Conservation (phyloP, 768 basidiomycete species). For the Artomyces pyxidatus region DNA sequence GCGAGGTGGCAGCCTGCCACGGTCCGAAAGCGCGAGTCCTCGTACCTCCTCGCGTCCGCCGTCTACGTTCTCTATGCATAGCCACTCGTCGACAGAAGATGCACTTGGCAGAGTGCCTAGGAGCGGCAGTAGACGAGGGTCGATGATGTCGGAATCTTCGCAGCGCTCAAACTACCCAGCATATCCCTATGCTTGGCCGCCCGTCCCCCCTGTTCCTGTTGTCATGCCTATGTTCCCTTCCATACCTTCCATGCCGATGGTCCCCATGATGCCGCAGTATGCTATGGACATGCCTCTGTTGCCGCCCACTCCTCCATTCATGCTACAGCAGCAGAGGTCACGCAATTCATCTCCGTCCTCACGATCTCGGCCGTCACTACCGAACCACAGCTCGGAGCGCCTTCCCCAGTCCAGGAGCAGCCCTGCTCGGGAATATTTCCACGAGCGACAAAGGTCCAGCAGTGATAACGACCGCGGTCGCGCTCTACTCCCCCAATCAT, state of each 20-base stretch:
- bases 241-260: conserved; percentile 2
- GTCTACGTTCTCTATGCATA: conserved; percentile 5
- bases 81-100: conserved; percentile 12
- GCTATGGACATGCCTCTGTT: conserved; percentile 17
- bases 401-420: not conserved
- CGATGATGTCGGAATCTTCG: conserved; percentile 10
- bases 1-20: conserved; percentile 2
- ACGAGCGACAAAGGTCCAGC: conserved; percentile 12
- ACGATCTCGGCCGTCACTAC: not conserved
- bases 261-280: conserved; percentile 13
- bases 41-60: conserved; percentile 1
- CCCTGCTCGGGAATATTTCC: not conserved
- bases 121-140: conserved; percentile 7
- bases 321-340: conserved; percentile 12
- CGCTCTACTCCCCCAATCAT: not conserved
- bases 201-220: conserved; percentile 7
- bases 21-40: conserved; percentile 6
- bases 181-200: conserved; percentile 7
- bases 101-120: conserved; percentile 1
- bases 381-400: conserved; percentile 13
- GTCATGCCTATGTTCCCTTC: conserved; percentile 9
- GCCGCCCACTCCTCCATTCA: conserved; percentile 17
- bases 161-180: conserved; percentile 5
- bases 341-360: conserved; percentile 3
- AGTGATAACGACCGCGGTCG: conserved; percentile 9